Evolutionary conservation across 139 green algal genomes (phyloP).

Genomic region (Parachlorella kessleri): DNA sequence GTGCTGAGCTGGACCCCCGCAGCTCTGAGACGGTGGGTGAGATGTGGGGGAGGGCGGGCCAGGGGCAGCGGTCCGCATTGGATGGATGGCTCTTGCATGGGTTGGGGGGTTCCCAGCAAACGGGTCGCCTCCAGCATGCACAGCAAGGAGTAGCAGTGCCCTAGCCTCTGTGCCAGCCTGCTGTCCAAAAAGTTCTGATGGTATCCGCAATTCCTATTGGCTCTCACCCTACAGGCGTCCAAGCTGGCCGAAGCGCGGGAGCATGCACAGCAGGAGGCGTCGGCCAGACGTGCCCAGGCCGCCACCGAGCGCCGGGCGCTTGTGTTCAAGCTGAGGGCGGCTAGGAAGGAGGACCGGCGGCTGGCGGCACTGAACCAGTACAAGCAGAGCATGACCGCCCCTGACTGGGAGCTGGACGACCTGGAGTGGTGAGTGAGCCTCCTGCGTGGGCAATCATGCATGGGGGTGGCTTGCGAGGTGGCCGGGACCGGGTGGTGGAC

Average conservation of each 20-base stretch:
- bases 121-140: too few species aligned
- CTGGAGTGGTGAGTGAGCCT: conserved; percentile 67
- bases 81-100: too few species aligned
- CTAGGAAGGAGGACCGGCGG: conserved; percentile 34
- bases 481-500: not conserved
- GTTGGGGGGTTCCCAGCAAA: too few species aligned
- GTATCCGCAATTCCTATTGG: too few species aligned
- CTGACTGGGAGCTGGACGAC: conserved; percentile 76
- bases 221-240: too few species aligned
- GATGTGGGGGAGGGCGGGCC: not conserved
- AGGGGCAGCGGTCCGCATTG: too few species aligned
- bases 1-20: conserved; percentile 28
- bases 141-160: too few species aligned
- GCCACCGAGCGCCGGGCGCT: conserved; percentile 39
- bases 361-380: conserved; percentile 59
- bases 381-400: conserved; percentile 67
- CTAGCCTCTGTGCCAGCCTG: too few species aligned
- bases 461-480: not conserved
- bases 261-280: not conserved
- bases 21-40: conserved; percentile 18
- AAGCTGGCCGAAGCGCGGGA: conserved; percentile 13
- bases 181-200: too few species aligned
- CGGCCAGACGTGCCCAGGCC: conserved; percentile 23
- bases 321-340: conserved; percentile 46
- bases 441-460: too few species aligned